Percentiles rank a stretch among this genome's conserved stretches.
Conservation (phyloP, 2,329 filamentous ascomycete genomes). For the Hypoxylon sp. region DNA sequence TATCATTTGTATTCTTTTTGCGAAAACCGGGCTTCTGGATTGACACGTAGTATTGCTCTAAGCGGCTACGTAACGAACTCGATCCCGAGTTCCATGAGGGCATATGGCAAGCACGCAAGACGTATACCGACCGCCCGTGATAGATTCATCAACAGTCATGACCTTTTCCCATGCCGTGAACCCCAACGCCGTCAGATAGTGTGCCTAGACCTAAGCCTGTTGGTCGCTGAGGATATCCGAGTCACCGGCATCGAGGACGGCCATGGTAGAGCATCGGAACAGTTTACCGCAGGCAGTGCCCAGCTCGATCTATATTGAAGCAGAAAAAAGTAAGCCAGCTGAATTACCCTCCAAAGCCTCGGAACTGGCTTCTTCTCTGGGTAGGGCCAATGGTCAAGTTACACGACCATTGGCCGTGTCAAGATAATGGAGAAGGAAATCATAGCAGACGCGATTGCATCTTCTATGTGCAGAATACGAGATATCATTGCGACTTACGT, state of each 20-base stretch:
- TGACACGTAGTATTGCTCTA: slow-evolving; percentile 36
- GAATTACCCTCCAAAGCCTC: slow-evolving; percentile 87
- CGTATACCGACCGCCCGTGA: slow-evolving; percentile 20
- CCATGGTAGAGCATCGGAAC: slow-evolving; percentile 97
- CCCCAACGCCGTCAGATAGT: slow-evolving; percentile 44
- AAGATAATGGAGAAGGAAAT: background rate
- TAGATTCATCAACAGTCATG: slow-evolving; percentile 26
- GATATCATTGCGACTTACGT: slow-evolving; percentile 73
- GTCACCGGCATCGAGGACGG: slow-evolving; percentile 96
- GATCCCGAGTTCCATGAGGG: slow-evolving; percentile 22
- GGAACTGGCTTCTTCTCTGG: slow-evolving; percentile 90
- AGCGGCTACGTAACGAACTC: slow-evolving; percentile 36
- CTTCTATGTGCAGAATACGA: slow-evolving; percentile 18
- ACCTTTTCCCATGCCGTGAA: slow-evolving; percentile 41
- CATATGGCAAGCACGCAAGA: slow-evolving; percentile 22
- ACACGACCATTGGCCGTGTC: slow-evolving; percentile 13
- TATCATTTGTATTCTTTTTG: slow-evolving; percentile 43
- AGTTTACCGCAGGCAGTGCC: slow-evolving; percentile 99
- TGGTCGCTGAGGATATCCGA: slow-evolving; percentile 93
- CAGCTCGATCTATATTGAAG: slow-evolving; percentile 82
- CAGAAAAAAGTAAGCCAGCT: slow-evolving; percentile 63
- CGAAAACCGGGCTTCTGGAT: slow-evolving; percentile 24
- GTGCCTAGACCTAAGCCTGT: slow-evolving; percentile 60
- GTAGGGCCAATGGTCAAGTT: slow-evolving; percentile 56
- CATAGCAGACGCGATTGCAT: slow-evolving; percentile 14